Evolutionary conservation across 1,139 yeast genomes (phyloP), one percentile per base, ranked within the genome.

Genomic region (Pichia sp.): DNA sequence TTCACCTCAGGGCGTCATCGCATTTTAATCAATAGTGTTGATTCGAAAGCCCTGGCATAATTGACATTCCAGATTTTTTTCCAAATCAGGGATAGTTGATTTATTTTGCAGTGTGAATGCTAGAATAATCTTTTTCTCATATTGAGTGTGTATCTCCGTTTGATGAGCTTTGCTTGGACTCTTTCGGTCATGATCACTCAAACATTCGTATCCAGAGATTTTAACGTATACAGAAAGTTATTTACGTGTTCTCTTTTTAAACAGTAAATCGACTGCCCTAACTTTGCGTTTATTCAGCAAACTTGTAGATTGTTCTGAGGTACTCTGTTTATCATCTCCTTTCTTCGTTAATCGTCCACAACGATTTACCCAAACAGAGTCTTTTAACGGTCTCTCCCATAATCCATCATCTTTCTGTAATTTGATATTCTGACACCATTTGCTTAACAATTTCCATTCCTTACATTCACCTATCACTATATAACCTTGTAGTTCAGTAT

Each of bases 111-210:
- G 33, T 16, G 42, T 41, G 42, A 45, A 39, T 48, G 47, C 41
- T 3, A 44, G 7, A 44, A 44, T 3, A 42, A 33, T n/a, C 32
- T 36, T 39, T 44, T 39, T 44, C 46, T 41, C 36, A 27, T 43
- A 44, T 34, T 11, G 36, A 45, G 48, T 45, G 51, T 46, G 49
- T 48, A 48, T 48, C 51, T 48, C 51, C 51, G 51, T 43, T 44
- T 48, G 49, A 46, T 42, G 51, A 48, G 49, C 49, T 27, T 27
- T 29, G 49, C 51, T 23, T 27, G 44, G 51, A 48, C 39, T 44
- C 51, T 48, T 36, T 48, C 49, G 51, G 51, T 48, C 51, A 48
- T 48, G 31, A 40, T 48, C 51, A 45, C 48, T 44, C 36, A 39
- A 41, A 48, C 51, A 48, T 43, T 11, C 11, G 11, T 31, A 31